phyloP scores from a whole-genome alignment of 2,329 filamentous ascomycete genomes.

The Plenodomus biglobosus region DNA sequence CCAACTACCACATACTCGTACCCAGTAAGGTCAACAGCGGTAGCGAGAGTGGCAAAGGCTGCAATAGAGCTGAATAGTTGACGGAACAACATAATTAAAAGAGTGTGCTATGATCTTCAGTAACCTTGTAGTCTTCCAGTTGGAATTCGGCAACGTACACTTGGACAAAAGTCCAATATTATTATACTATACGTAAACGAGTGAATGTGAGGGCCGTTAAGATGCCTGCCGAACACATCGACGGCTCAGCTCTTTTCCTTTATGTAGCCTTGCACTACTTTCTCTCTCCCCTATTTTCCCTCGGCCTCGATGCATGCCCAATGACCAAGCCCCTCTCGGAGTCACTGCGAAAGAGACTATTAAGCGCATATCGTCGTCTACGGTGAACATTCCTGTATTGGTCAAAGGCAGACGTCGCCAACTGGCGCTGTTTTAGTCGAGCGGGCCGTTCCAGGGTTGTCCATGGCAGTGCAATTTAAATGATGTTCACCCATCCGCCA shows the following conservation, averaged over 20 bases:
- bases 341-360: not conserved
- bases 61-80: slow-evolving; percentile 21
- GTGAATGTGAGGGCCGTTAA: slow-evolving; percentile 1
- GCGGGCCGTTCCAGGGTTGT: slow-evolving; percentile 1
- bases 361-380: slow-evolving; percentile 5
- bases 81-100: slow-evolving; percentile 28
- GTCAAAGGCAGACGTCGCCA: slow-evolving; percentile 5
- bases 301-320: not conserved
- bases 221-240: not conserved
- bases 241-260: not conserved
- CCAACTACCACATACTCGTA: slow-evolving; percentile 68
- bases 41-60: slow-evolving; percentile 25
- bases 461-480: not conserved
- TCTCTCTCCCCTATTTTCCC: not conserved
- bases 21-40: slow-evolving; percentile 33
- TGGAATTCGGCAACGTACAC: not conserved
- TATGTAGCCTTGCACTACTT: slow-evolving; percentile 9
- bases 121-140: not conserved
- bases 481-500: not conserved
- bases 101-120: slow-evolving; percentile 11
- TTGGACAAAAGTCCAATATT: not conserved
- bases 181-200: slow-evolving; percentile 1
- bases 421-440: not conserved
- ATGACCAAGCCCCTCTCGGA: not conserved
- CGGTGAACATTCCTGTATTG: slow-evolving; percentile 8